These are phyloP conservation scores for Aureobasidium musti DNA, from an alignment of 2,329 filamentous ascomycete genomes.

Conservation along the genomic window DNA sequence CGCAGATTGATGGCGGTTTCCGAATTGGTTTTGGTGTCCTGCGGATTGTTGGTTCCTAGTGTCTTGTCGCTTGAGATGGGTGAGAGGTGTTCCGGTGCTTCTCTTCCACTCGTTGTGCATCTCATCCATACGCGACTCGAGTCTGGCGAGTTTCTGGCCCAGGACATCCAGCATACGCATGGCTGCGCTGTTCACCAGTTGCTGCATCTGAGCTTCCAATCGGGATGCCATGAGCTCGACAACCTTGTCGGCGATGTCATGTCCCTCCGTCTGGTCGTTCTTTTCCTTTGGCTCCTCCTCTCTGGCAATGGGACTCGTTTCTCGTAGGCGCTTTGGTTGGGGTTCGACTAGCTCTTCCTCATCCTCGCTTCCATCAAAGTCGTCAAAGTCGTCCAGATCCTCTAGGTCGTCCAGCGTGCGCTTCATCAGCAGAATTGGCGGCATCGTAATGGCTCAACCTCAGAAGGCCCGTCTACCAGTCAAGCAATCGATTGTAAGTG, in stretches of 20 bases:
- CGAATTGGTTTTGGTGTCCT: background rate
- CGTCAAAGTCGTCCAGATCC: background rate
- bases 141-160: background rate
- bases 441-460: background rate
- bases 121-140: conserved; percentile 17
- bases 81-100: background rate
- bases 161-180: conserved; percentile 21
- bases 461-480: background rate
- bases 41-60: background rate
- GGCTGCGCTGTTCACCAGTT: background rate
- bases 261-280: background rate
- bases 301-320: background rate
- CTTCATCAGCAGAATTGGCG: conserved; percentile 22
- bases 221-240: background rate
- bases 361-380: background rate
- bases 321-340: background rate
- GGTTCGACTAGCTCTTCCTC: conserved; percentile 12
- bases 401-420: background rate
- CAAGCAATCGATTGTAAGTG: background rate
- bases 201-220: conserved; percentile 10
- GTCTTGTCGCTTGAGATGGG: background rate
- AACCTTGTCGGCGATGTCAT: background rate
- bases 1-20: conserved; percentile 11
- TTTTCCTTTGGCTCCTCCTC: background rate
- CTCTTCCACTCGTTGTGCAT: conserved; percentile 25